Conservation (phyloP, 192 early-diverging fungal genomes). For the Coemansia reversa region DNA sequence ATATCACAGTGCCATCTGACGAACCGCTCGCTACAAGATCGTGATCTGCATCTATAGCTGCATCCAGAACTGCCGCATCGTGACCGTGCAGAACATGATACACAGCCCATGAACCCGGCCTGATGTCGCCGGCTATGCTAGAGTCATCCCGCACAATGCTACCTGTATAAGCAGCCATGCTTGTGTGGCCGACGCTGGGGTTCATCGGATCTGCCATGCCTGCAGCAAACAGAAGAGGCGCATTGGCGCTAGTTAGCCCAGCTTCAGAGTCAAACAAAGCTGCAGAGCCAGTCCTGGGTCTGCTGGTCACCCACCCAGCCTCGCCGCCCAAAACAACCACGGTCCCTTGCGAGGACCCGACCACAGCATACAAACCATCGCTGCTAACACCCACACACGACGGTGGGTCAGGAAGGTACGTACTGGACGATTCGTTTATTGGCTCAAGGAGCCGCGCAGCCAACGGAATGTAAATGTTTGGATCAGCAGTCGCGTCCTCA, state of each 20-base stretch:
- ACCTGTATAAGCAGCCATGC: constrained; percentile 11
- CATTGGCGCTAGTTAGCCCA: neutral
- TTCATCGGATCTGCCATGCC: constrained; percentile 45
- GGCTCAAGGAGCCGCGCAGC: constrained; percentile 38
- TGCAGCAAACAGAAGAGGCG: constrained; percentile 30
- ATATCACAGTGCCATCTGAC: constrained; percentile 35
- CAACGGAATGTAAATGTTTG: constrained; percentile 35
- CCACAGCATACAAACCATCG: constrained; percentile 15
- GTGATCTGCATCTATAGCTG: constrained; percentile 31
- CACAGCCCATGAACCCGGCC: constrained; percentile 15
- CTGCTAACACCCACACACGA: constrained; percentile 25
- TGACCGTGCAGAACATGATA: constrained; percentile 33
- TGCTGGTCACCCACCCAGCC: neutral
- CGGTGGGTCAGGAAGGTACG: constrained; percentile 31
- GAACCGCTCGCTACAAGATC: constrained; percentile 40
- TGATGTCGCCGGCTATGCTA: neutral
- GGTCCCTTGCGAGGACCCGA: constrained; percentile 24
- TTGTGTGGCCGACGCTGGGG: constrained; percentile 21
- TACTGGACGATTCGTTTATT: constrained; percentile 15
- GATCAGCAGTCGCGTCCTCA: constrained; percentile 10
- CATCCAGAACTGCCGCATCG: constrained; percentile 39
- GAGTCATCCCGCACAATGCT: neutral
- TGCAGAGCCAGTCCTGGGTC: constrained; percentile 10
- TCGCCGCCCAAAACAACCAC: constrained; percentile 18
- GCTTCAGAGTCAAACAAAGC: constrained; percentile 7